Evolutionary conservation across 2,329 filamentous ascomycete species (phyloP).

Genomic region (Apiospora arundinis): DNA sequence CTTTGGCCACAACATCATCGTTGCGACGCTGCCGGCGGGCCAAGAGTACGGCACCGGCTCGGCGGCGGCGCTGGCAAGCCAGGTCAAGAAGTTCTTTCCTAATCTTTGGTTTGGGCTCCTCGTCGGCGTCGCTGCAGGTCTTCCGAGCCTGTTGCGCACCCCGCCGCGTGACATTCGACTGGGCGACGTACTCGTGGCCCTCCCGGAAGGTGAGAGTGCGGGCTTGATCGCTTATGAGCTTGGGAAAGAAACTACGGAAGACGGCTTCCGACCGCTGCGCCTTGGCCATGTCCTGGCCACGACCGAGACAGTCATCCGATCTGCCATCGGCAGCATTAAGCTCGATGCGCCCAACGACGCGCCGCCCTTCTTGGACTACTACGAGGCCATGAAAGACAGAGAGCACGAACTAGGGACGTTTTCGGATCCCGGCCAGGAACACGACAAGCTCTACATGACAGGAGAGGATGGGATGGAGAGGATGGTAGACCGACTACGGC

Average conservation of each 20-base stretch:
- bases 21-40: constrained; percentile 43
- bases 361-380: constrained; percentile 32
- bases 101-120: constrained; percentile 46
- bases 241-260: constrained; percentile 39
- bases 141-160: constrained; percentile 35
- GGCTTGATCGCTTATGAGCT: constrained; percentile 42
- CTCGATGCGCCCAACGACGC: constrained; percentile 33
- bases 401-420: constrained; percentile 36
- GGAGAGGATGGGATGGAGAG: constrained; percentile 1
- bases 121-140: constrained; percentile 44
- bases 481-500: constrained; percentile 26
- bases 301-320: constrained; percentile 41
- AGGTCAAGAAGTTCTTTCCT: constrained; percentile 43
- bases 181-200: constrained; percentile 45
- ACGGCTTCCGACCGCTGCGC: constrained; percentile 37
- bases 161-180: constrained; percentile 44
- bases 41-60: constrained; percentile 44
- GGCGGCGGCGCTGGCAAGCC: constrained; percentile 41
- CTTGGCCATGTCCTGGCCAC: constrained; percentile 34
- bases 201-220: constrained; percentile 33
- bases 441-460: constrained; percentile 34
- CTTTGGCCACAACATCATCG: constrained; percentile 43
- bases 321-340: constrained; percentile 43
- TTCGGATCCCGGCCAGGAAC: constrained; percentile 37
- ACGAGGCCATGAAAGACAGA: constrained; percentile 34